phyloP scores from a whole-genome alignment of 2,329 filamentous ascomycete species.

The Rutstroemia sp. region DNA sequence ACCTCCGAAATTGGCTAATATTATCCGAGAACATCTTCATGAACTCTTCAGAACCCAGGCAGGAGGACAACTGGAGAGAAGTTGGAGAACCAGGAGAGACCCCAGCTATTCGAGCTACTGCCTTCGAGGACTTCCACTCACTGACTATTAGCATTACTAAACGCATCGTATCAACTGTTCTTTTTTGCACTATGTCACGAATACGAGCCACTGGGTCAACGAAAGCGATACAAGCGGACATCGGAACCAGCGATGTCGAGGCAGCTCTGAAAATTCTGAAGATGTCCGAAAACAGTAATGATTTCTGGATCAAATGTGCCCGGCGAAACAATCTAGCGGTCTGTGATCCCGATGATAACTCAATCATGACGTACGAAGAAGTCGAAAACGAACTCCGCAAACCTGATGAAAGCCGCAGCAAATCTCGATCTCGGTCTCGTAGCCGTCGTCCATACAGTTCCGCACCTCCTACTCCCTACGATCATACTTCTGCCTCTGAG shows the following conservation, averaged over 20 bases:
- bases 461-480: neutral
- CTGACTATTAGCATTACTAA: constrained; percentile 61
- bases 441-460: neutral
- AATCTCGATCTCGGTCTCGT: constrained; percentile 13
- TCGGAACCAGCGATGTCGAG: constrained; percentile 34
- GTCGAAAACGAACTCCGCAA: constrained; percentile 23
- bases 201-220: constrained; percentile 40
- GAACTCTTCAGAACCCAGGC: constrained; percentile 51
- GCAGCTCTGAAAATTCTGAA: constrained; percentile 47
- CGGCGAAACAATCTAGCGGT: constrained; percentile 46
- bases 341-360: constrained; percentile 28
- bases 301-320: constrained; percentile 45
- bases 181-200: constrained; percentile 66
- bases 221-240: constrained; percentile 26
- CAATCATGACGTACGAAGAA: constrained; percentile 31
- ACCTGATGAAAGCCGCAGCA: constrained; percentile 11
- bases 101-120: constrained; percentile 67
- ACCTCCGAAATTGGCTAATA: constrained; percentile 50
- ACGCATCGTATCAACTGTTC: constrained; percentile 58
- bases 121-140: constrained; percentile 68
- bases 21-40: constrained; percentile 67
- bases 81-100: constrained; percentile 44
- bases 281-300: constrained; percentile 37
- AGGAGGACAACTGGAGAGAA: constrained; percentile 60
- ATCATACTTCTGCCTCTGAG: neutral